Conservation (phyloP, 306 rosid genomes). For the Ammopiptanthus mongolicus region DNA sequence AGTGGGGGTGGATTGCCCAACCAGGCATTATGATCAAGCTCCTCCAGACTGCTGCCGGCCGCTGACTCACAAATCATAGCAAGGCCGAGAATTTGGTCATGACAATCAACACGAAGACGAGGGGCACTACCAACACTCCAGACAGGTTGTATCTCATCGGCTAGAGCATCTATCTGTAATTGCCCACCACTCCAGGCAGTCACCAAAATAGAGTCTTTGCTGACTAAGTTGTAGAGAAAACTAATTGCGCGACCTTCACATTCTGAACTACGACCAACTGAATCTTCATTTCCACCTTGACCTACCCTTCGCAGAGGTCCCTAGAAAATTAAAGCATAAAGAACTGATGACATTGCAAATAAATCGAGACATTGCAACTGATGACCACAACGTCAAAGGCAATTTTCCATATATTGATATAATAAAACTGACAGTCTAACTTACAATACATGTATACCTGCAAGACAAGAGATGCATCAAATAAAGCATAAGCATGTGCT, state of each 20-base stretch:
- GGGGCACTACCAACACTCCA: conserved; percentile 78
- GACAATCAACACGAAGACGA: conserved; percentile 69
- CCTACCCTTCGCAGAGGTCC: conserved; percentile 80
- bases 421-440: conserved; percentile 6
- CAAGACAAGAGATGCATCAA: conserved; percentile 80
- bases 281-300: conserved; percentile 53
- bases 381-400: not conserved
- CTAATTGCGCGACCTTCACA: conserved; percentile 83
- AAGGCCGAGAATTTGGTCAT: conserved; percentile 66
- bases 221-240: conserved; percentile 68
- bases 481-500: conserved; percentile 73
- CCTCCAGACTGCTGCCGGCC: conserved; percentile 32
- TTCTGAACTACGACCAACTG: conserved; percentile 57
- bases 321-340: conserved; percentile 38
- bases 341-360: not conserved
- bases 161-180: conserved; percentile 86
- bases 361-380: conserved; percentile 5
- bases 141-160: conserved; percentile 94
- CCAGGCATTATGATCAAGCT: conserved; percentile 74
- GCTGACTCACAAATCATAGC: conserved; percentile 93
- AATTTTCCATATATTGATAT: conserved; percentile 1
- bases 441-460: conserved; percentile 54
- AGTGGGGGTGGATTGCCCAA: conserved; percentile 78
- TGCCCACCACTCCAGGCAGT: conserved; percentile 99
- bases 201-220: conserved; percentile 80